Base-by-base conservation (phyloP, 495 filamentous ascomycete genomes). In the Penicillium salamii region DNA sequence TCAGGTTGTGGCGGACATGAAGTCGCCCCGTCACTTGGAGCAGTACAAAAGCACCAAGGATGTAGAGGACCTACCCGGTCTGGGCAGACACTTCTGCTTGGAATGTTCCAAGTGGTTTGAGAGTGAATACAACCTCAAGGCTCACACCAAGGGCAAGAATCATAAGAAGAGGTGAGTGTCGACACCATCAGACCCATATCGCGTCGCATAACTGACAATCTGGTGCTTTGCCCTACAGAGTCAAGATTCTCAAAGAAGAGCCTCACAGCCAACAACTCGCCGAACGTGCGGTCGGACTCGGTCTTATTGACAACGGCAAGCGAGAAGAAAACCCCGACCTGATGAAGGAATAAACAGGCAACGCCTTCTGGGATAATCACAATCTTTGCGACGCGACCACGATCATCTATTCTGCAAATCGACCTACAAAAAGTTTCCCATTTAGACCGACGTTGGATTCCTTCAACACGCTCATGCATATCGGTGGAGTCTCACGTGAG, bases 91-190 rank as follows among this genome's bases (percentile, higher is more conserved):
- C 54, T 96, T 96, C 65, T 98, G 92, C 66, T 75, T 87, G n/a
- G 88, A 95, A 71, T 98, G 92, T 61, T 84, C 91, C 32, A 97
- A 95, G 73, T 97, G 87, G 85, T 97, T 92, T 66, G 93, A 97
- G 69, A 86, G 83, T 45, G 90, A 95, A 42, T 69, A 81, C 57
- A 93, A 85, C 58, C 72, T 95, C 50, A 76, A 81, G 21, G 70
- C 78, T 21, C 93, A 98, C 66, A 74, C 71, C 28, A 89, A 87
- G 69, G 90, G 91, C 49, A 98, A 96, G 73, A 85, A 84, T 32
- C 92, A 98, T 68, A 96, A 90, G 78, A 79, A 89, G 74, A 85
- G 87, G 91, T 95, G 61, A 53, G 76, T 71, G 33, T 20, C 19
- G 24, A 26, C 8, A 24, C 8, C 12, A 1, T 28, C 7, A 7